Conservation (phyloP, 1,284 basidiomycete genomes). For the Microbotryum lychnidis-dioicae region DNA sequence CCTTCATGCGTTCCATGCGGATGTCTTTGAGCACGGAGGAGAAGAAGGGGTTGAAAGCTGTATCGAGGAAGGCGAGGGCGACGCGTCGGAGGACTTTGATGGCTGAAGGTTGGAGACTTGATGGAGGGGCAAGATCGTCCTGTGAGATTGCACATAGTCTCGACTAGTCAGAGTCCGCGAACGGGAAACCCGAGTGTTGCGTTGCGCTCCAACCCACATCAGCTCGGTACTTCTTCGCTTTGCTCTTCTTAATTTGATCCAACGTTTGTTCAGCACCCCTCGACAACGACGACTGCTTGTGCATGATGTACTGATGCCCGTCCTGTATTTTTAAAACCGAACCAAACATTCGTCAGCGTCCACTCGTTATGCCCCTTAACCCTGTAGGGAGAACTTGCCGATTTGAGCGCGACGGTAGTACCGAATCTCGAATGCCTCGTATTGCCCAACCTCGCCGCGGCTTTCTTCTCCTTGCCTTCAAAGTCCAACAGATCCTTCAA, state of each 20-base stretch:
- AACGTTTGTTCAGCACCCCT: slow-evolving; percentile 63
- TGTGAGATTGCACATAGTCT: slow-evolving; percentile 32
- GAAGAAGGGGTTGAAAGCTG: slow-evolving; percentile 79
- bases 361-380: background rate
- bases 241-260: slow-evolving; percentile 66
- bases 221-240: slow-evolving; percentile 53
- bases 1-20: slow-evolving; percentile 76
- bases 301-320: slow-evolving; percentile 54
- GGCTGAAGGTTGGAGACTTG: slow-evolving; percentile 64
- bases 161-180: background rate
- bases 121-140: slow-evolving; percentile 45
- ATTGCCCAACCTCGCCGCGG: slow-evolving; percentile 32
- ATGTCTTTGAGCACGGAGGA: slow-evolving; percentile 80
- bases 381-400: slow-evolving; percentile 18
- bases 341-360: background rate
- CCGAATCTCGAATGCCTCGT: slow-evolving; percentile 89
- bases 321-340: slow-evolving; percentile 30
- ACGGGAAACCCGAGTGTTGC: too few species aligned
- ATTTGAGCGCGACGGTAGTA: slow-evolving; percentile 73
- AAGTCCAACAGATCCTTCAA: slow-evolving; percentile 47
- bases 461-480: slow-evolving; percentile 8
- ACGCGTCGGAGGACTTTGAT: slow-evolving; percentile 58
- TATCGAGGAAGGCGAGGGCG: slow-evolving; percentile 63
- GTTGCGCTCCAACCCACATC: slow-evolving; percentile 27
- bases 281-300: slow-evolving; percentile 71